These are phyloP conservation scores for Aspergillus piperis DNA, from an alignment of 2,329 filamentous ascomycete genomes.

Conservation along the genomic window DNA sequence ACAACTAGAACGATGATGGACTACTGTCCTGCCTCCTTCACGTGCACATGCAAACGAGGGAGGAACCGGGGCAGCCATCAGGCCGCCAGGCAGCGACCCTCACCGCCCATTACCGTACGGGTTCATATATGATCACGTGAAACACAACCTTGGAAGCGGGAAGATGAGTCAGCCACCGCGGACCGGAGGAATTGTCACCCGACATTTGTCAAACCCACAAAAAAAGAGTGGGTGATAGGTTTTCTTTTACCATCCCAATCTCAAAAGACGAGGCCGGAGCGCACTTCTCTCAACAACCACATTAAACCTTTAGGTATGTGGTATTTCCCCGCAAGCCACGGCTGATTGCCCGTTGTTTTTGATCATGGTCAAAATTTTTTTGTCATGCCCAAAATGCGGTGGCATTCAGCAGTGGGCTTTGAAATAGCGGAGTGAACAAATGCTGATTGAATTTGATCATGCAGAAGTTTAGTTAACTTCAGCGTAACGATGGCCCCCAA, in stretches of 20 bases:
- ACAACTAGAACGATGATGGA: too few relatives aligned
- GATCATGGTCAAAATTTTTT: background rate
- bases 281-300: constrained; percentile 16
- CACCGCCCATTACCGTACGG: too few relatives aligned
- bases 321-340: constrained; percentile 1
- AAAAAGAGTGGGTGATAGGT: constrained; percentile 17
- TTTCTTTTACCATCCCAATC: constrained; percentile 17
- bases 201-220: constrained; percentile 23
- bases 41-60: too few relatives aligned
- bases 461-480: constrained; percentile 28
- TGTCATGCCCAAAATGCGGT: background rate
- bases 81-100: too few relatives aligned
- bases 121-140: background rate
- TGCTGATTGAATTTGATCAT: constrained; percentile 13
- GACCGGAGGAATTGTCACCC: constrained; percentile 17
- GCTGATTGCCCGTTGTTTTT: constrained; percentile 2
- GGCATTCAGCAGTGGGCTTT: background rate
- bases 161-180: constrained; percentile 10
- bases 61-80: too few relatives aligned
- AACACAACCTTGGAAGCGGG: background rate
- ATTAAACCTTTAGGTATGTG: constrained; percentile 13
- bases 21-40: too few relatives aligned
- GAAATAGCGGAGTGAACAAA: constrained; percentile 3
- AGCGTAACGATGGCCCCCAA: constrained; percentile 63
- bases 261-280: constrained; percentile 20